Base-by-base conservation (phyloP, 2,329 filamentous ascomycete genomes). In the Chrysoporthe austroafricana region DNA sequence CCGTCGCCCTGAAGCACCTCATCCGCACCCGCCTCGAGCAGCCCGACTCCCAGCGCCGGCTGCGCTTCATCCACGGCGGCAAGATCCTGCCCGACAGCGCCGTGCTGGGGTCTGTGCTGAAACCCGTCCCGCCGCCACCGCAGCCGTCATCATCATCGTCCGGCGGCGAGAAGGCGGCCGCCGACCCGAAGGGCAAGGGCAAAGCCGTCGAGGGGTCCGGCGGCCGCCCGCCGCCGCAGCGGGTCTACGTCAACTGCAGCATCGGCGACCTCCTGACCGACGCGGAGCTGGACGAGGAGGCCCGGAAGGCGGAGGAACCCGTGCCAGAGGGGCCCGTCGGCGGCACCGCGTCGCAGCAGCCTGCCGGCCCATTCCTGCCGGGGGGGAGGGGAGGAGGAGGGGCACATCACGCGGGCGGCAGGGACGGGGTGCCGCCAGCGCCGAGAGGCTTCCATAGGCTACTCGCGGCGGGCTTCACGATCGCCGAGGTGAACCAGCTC, bases 181-280 rank as follows among this genome's bases (percentile, higher is more conserved):
- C 32, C 26, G 73, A 76, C 26, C 74, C 73, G 36, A 85, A 83
- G 69, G 82, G 83, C 65, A 93, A 93, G 74, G 92, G 91, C 59
- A 96, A 96, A 69, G 86, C 86, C 0, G 77, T 90, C 5, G 84
- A 84, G 43, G 83, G 63, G 4, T 4, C 44, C 14, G 32, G 52
- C 36, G 13, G 84, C 42, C 81, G 83, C 8, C 78, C 78, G 9
- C 74, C 77, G 16, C 71, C 79, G 1, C 82, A 83, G 48, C 86
- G 91, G 57, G 87, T 97, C 74, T 97, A 97, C 78, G 90, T 98
- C 70, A 96, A 97, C 82, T 98, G 95, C 84, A 95, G 93, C 71
- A 92, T 98, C 68, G 94, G 94, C 65, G 89, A 92, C 77, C 83
- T 86, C 36, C 85, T 98, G 14, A 86, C 90, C 0, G 76, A 86